phyloP scores from a whole-genome alignment of 2,329 filamentous ascomycete genomes.

The Ceratocystis harringtonii region DNA sequence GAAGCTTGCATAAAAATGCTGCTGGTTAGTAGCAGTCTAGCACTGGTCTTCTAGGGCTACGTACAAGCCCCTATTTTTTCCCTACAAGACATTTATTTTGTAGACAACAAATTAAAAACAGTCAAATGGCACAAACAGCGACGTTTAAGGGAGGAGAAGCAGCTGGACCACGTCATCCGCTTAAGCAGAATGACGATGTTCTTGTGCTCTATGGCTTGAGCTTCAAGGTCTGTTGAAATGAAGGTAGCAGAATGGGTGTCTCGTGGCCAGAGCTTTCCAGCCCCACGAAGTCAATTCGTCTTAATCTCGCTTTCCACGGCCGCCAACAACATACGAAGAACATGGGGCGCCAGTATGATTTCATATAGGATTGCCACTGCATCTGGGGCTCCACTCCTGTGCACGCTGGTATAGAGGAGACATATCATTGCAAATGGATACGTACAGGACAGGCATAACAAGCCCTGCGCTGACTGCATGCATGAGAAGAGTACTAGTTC shows the following conservation, averaged over 20 bases:
- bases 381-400: neutral
- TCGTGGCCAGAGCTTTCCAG: slow-evolving; percentile 2
- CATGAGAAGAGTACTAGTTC: neutral
- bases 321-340: neutral
- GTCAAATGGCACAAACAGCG: neutral
- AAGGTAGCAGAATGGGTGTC: neutral
- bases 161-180: neutral
- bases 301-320: neutral
- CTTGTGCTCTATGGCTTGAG: neutral
- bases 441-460: neutral
- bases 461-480: neutral
- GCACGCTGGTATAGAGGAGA: neutral
- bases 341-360: neutral
- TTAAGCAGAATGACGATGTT: neutral
- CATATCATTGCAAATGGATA: neutral
- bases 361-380: neutral
- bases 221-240: neutral
- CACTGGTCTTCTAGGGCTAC: neutral
- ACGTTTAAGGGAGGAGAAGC: neutral
- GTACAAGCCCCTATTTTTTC: neutral
- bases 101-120: neutral
- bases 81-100: neutral
- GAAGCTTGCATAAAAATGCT: slow-evolving; percentile 2
- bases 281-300: neutral
- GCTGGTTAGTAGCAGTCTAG: neutral